These are phyloP conservation scores for Trichosporon inkin DNA, from an alignment of 1,284 basidiomycete species.

Conservation along the genomic window DNA sequence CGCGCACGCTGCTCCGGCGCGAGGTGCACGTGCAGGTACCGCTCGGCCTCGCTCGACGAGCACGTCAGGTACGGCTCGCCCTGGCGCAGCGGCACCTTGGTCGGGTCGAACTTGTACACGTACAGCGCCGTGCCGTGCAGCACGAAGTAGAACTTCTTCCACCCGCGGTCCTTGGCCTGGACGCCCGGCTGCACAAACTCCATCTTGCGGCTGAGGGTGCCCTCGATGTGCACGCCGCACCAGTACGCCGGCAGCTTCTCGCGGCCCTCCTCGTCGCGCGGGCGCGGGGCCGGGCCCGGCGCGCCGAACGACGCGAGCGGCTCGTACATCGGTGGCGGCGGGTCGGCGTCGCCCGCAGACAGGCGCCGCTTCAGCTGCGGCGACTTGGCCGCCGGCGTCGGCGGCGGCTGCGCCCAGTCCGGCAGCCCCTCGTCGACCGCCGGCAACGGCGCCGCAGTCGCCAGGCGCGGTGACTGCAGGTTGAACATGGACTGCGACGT, in stretches of 20 bases:
- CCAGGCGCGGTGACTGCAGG: constrained; percentile 32
- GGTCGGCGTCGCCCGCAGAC: constrained; percentile 51
- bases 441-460: background rate
- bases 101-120: constrained; percentile 67
- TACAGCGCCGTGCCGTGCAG: constrained; percentile 85
- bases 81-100: constrained; percentile 46
- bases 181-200: constrained; percentile 71
- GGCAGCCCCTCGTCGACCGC: constrained; percentile 19
- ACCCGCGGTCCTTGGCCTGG: constrained; percentile 84
- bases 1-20: constrained; percentile 46
- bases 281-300: constrained; percentile 30
- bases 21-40: constrained; percentile 50
- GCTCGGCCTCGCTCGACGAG: constrained; percentile 39
- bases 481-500: constrained; percentile 61
- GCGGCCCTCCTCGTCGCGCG: constrained; percentile 66
- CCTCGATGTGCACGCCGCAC: constrained; percentile 74
- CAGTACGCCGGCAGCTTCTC: constrained; percentile 78
- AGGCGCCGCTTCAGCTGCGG: constrained; percentile 44
- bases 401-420: constrained; percentile 8
- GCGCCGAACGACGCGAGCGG: background rate
- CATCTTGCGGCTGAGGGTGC: constrained; percentile 86
- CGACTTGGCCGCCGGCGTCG: constrained; percentile 8
- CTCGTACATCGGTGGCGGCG: constrained; percentile 49
- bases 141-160: constrained; percentile 83
- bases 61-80: constrained; percentile 21